Evolutionary conservation across 1,139 yeast genomes (phyloP).

Genomic region (Kodamaea plutei): DNA sequence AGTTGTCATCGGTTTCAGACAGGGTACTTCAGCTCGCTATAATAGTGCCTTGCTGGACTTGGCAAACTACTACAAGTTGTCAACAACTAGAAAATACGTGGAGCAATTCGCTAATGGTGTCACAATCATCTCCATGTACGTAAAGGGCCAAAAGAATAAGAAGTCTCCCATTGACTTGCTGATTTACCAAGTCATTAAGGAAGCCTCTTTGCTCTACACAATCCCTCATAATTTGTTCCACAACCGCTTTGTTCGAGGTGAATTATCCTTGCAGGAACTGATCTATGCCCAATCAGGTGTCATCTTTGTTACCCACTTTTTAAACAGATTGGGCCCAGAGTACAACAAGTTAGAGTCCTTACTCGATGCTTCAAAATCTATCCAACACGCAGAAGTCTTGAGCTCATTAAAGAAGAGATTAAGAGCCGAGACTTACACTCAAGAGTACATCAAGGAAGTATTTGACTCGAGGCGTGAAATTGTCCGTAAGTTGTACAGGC

Average conservation of each 20-base stretch:
- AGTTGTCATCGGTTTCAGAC: slow-evolving; percentile 84
- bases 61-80: slow-evolving; percentile 84
- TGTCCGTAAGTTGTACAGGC: slow-evolving; percentile 80
- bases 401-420: slow-evolving; percentile 81
- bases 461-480: slow-evolving; percentile 68
- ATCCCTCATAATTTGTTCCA: slow-evolving; percentile 86
- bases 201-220: slow-evolving; percentile 87
- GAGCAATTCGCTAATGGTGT: slow-evolving; percentile 92
- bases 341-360: slow-evolving; percentile 65
- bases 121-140: slow-evolving; percentile 81
- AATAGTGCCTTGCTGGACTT: slow-evolving; percentile 84
- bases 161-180: slow-evolving; percentile 60
- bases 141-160: slow-evolving; percentile 48
- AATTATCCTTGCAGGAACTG: slow-evolving; percentile 87
- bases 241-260: slow-evolving; percentile 66
- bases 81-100: slow-evolving; percentile 84
- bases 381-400: slow-evolving; percentile 71
- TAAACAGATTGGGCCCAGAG: slow-evolving; percentile 91
- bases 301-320: slow-evolving; percentile 88
- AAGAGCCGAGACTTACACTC: slow-evolving; percentile 91
- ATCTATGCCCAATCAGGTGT: slow-evolving; percentile 93
- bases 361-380: slow-evolving; percentile 57
- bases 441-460: slow-evolving; percentile 74
- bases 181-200: slow-evolving; percentile 87
- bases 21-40: slow-evolving; percentile 80